A percentile compares a stretch with the other conserved stretches of the same genome.
Conservation (phyloP, 1,139 yeast species). For the Pneumocystis murina region DNA sequence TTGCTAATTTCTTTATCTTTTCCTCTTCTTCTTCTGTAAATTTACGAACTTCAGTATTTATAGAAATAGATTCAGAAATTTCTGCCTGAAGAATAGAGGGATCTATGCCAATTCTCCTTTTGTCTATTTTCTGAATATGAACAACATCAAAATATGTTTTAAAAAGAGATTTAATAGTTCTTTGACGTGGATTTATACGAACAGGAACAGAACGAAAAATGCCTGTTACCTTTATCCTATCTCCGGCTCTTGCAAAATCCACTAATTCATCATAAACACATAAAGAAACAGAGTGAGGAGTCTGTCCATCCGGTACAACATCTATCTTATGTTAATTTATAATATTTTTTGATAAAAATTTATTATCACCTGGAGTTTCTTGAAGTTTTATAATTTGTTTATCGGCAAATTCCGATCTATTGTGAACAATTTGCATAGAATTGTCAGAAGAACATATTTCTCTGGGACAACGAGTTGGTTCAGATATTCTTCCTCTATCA, state of each 20-base stretch:
- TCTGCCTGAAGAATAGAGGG: slow-evolving; percentile 52
- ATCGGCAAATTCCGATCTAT: slow-evolving; percentile 83
- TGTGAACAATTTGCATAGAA: slow-evolving; percentile 83
- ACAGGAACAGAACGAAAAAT: slow-evolving; percentile 88
- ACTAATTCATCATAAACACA: slow-evolving; percentile 94
- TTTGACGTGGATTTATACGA: slow-evolving; percentile 68
- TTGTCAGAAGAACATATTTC: slow-evolving; percentile 69
- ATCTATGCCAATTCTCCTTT: slow-evolving; percentile 68
- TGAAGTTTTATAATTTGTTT: slow-evolving; percentile 87
- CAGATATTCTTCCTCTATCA: slow-evolving; percentile 86
- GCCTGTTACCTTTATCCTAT: slow-evolving; percentile 88
- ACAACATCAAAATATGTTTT: slow-evolving; percentile 91
- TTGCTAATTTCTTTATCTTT: slow-evolving; percentile 45
- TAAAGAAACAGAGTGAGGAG: slow-evolving; percentile 88
- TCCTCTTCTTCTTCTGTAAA: slow-evolving; percentile 55
- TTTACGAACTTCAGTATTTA: slow-evolving; percentile 47
- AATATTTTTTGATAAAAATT: neutral
- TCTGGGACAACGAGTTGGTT: slow-evolving; percentile 86
- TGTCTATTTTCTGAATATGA: slow-evolving; percentile 76
- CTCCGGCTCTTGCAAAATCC: slow-evolving; percentile 93
- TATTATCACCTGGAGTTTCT: slow-evolving; percentile 45
- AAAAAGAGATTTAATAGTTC: slow-evolving; percentile 69
- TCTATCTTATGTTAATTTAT: slow-evolving; percentile 33
- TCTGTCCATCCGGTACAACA: slow-evolving; percentile 96
- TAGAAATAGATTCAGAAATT: slow-evolving; percentile 28